Conservation (phyloP, 352 stramenopile genomes). For the Phytophthora sojae region DNA sequence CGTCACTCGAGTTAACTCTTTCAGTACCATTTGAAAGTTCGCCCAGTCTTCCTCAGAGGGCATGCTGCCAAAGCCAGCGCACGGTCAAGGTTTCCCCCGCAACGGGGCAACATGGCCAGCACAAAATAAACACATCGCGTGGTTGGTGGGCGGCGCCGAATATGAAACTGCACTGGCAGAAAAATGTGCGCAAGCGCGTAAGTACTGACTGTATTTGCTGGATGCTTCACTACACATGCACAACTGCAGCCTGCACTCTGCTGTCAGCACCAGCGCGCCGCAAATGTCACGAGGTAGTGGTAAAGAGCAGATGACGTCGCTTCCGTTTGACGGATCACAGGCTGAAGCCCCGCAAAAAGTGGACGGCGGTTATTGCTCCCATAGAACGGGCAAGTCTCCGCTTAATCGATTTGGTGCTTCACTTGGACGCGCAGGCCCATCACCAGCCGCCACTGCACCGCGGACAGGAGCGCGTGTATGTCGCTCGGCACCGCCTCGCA, state of each 20-base stretch:
- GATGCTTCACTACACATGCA: not conserved
- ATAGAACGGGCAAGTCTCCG: conserved; percentile 22
- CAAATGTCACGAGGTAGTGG: not conserved
- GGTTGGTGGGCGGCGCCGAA: not conserved
- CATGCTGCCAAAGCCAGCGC: conserved; percentile 4
- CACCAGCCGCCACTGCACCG: not conserved
- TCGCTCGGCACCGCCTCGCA: not conserved
- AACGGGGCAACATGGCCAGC: conserved; percentile 3
- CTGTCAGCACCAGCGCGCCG: too few species aligned
- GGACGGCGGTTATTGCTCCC: conserved; percentile 1
- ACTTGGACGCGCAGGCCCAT: not conserved
- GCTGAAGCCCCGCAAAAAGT: not conserved
- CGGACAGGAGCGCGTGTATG: not conserved
- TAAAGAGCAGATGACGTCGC: not conserved
- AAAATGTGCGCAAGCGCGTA: not conserved
- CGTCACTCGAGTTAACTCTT: conserved; percentile 9
- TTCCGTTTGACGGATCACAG: too few species aligned
- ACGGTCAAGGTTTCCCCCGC: conserved; percentile 3
- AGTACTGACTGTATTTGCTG: not conserved
- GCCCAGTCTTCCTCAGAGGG: conserved; percentile 11
- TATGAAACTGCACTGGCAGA: not conserved
- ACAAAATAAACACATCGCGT: not conserved
- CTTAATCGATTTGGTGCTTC: conserved; percentile 20
- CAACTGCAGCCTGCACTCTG: not conserved
- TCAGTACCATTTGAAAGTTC: too few species aligned